These are phyloP conservation scores for Scedosporium boydii DNA, from an alignment of 2,329 filamentous ascomycete species.

Conservation along the genomic window DNA sequence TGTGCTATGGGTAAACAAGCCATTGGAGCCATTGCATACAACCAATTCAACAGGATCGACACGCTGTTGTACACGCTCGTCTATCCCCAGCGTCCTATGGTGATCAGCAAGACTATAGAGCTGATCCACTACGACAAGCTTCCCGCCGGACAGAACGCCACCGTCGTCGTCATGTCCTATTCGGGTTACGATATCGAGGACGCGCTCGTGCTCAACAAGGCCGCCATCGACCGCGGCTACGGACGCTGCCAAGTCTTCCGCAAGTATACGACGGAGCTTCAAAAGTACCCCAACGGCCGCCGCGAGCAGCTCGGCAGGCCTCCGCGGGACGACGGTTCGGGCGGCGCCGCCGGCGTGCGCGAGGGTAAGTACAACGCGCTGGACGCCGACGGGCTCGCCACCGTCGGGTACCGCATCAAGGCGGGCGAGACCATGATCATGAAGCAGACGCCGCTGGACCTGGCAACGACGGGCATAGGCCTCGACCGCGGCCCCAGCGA, in stretches of 20 bases:
- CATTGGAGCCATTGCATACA: slow-evolving; percentile 95
- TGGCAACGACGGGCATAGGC: slow-evolving; percentile 62
- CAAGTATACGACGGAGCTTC: slow-evolving; percentile 79
- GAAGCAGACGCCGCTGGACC: slow-evolving; percentile 77
- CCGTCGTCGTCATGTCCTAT: slow-evolving; percentile 98
- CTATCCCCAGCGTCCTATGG: slow-evolving; percentile 95
- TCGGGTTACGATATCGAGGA: slow-evolving; percentile 99
- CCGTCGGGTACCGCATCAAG: slow-evolving; percentile 71
- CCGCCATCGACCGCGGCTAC: slow-evolving; percentile 88
- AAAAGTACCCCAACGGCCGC: slow-evolving; percentile 78
- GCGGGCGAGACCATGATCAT: slow-evolving; percentile 81
- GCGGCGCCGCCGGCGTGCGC: slow-evolving; percentile 51
- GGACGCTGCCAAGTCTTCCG: slow-evolving; percentile 97
- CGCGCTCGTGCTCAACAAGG: slow-evolving; percentile 92
- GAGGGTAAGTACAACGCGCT: slow-evolving; percentile 61
- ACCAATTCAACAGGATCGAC: slow-evolving; percentile 95
- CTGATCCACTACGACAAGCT: slow-evolving; percentile 95
- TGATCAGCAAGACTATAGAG: slow-evolving; percentile 94
- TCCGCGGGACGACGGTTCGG: slow-evolving; percentile 24
- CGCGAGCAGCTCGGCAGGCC: slow-evolving; percentile 56
- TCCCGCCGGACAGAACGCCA: slow-evolving; percentile 92
- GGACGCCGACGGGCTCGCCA: slow-evolving; percentile 78
- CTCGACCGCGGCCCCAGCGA: slow-evolving; percentile 53
- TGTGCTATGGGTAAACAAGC: slow-evolving; percentile 99
- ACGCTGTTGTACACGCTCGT: slow-evolving; percentile 94